A percentile compares a stretch with the other conserved stretches of the same genome.
Conservation (phyloP, 805 yeast genomes). For the Pichia kluyveri region DNA sequence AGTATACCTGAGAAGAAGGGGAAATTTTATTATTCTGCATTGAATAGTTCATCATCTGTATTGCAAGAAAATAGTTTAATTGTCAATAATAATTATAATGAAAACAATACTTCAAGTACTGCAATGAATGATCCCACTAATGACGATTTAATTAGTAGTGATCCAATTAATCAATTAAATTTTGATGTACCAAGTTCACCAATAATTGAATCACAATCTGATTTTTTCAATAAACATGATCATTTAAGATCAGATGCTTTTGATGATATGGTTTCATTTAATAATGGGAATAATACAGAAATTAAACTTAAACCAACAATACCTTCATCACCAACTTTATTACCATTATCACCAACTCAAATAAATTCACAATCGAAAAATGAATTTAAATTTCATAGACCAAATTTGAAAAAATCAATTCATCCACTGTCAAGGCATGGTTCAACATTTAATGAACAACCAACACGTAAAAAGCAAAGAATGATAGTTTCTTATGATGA, state of each 20-base stretch:
- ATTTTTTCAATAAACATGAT: not conserved
- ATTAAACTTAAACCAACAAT: conserved; percentile 5
- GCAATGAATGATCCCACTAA: not conserved
- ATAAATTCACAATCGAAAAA: conserved; percentile 2
- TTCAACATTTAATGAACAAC: conserved; percentile 16
- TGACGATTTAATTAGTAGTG: not conserved
- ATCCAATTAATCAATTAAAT: not conserved
- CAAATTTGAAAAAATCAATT: conserved; percentile 7
- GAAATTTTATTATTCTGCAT: not conserved
- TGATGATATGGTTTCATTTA: conserved; percentile 2
- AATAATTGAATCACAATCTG: not conserved
- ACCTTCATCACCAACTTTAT: conserved; percentile 22
- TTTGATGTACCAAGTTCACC: conserved; percentile 7
- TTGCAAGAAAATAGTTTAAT: not conserved
- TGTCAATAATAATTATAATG: not conserved
- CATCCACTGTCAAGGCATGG: conserved; percentile 13
- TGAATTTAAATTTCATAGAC: conserved; percentile 2
- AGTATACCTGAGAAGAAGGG: not conserved
- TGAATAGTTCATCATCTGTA: conserved; percentile 6
- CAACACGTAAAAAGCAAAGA: conserved; percentile 20
- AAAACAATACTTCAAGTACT: conserved; percentile 6
- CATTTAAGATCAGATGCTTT: conserved; percentile 2
- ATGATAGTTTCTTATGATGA: conserved; percentile 2
- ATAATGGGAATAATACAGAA: not conserved
- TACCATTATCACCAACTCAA: conserved; percentile 13